These are phyloP conservation scores for Anisodus acutangulus DNA, from an alignment of 257 asterid species.

Conservation along the genomic window DNA sequence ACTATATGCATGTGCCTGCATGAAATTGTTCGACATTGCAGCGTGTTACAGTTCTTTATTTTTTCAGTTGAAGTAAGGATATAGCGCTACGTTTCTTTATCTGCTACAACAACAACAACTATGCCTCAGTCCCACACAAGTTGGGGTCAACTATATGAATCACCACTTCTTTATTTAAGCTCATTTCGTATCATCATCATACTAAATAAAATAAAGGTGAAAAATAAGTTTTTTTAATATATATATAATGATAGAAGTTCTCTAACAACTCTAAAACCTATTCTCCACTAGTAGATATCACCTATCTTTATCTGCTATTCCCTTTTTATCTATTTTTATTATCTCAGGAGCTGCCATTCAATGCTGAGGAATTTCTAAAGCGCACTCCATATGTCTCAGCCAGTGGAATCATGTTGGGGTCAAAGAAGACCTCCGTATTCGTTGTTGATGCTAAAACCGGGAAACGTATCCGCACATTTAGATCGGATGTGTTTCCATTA, in stretches of 20 bases:
- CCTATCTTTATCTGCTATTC: too few relatives aligned
- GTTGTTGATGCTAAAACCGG: conserved; percentile 78
- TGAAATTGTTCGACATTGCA: neutral
- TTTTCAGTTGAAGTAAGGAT: neutral
- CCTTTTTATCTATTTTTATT: neutral
- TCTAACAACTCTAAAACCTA: too few relatives aligned
- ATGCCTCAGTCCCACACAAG: too few relatives aligned
- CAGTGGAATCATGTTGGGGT: conserved; percentile 76
- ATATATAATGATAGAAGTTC: too few relatives aligned
- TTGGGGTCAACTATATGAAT: too few relatives aligned
- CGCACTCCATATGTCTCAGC: conserved; percentile 69
- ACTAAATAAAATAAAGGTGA: too few relatives aligned
- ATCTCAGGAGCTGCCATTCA: conserved; percentile 62
- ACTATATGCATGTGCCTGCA: neutral
- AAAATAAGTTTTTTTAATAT: too few relatives aligned
- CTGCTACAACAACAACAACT: neutral
- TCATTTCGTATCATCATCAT: too few relatives aligned
- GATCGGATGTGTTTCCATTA: conserved; percentile 61
- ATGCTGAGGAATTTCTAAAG: conserved; percentile 68
- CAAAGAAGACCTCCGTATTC: conserved; percentile 76
- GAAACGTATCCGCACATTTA: conserved; percentile 57
- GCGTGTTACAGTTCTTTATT: neutral
- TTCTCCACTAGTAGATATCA: too few relatives aligned
- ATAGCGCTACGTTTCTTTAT: neutral
- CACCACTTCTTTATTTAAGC: too few relatives aligned